These are phyloP conservation scores for Hydnum rufescens DNA, from an alignment of 768 basidiomycete genomes.

Conservation along the genomic window DNA sequence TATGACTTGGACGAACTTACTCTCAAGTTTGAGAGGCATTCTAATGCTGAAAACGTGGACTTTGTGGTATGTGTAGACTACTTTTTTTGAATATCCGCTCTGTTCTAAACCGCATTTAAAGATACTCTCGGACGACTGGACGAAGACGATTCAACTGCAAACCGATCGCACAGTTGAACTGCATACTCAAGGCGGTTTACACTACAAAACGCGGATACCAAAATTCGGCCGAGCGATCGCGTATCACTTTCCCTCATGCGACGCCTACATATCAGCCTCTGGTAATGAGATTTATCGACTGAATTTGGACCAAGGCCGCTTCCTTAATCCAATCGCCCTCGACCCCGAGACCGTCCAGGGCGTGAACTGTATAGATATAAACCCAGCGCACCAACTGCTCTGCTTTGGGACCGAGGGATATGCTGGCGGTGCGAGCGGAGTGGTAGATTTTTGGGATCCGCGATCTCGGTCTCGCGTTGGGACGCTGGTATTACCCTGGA, in stretches of 20 bases:
- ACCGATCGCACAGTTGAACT: conserved; percentile 86
- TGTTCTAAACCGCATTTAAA: conserved; percentile 16
- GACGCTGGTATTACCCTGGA: conserved; percentile 37
- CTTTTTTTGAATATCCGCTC: conserved; percentile 3
- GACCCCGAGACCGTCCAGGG: conserved; percentile 38
- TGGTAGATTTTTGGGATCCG: conserved; percentile 93
- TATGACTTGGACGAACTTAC: conserved; percentile 89
- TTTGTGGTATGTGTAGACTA: conserved; percentile 60
- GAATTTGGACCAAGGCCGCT: conserved; percentile 89
- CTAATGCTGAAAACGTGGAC: conserved; percentile 93
- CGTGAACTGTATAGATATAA: conserved; percentile 83
- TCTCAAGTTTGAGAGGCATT: conserved; percentile 87
- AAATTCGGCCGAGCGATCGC: conserved; percentile 80
- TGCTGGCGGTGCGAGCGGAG: conserved; percentile 27
- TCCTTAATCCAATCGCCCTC: conserved; percentile 60
- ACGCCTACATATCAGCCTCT: conserved; percentile 65
- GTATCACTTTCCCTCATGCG: conserved; percentile 89
- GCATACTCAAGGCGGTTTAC: conserved; percentile 84
- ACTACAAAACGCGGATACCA: conserved; percentile 86
- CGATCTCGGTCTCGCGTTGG: conserved; percentile 64
- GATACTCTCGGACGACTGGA: conserved; percentile 97
- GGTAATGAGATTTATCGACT: conserved; percentile 82
- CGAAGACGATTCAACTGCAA: conserved; percentile 92
- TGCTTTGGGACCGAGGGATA: conserved; percentile 71
- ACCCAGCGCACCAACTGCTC: conserved; percentile 77